A percentile compares a stretch with the other conserved stretches of the same genome.
phyloP scores from a whole-genome alignment of 75 land plant genomes.

The Pinus albicaulis region DNA sequence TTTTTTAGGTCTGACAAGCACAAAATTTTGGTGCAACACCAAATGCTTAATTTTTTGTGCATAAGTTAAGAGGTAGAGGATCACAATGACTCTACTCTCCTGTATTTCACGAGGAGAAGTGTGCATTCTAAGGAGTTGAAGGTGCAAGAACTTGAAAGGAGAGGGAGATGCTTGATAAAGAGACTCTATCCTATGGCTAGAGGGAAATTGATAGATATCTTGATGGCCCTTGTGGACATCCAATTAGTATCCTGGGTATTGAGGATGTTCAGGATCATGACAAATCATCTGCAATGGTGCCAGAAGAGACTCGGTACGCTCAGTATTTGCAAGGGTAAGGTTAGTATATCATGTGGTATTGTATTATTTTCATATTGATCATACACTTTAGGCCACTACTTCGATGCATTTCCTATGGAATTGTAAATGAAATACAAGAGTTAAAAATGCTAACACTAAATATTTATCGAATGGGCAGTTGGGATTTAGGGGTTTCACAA shows the following conservation, averaged over 20 bases:
- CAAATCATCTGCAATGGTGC: too few species aligned
- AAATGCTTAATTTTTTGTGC: slow-evolving; percentile 2
- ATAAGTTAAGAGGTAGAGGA: background rate
- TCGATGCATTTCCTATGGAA: background rate
- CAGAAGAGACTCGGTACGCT: too few species aligned
- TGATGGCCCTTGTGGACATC: slow-evolving; percentile 49
- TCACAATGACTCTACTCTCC: background rate
- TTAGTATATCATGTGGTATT: too few species aligned
- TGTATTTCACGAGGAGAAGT: background rate
- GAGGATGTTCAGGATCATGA: slow-evolving; percentile 37
- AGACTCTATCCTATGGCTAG: slow-evolving; percentile 28
- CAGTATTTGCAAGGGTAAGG: too few species aligned
- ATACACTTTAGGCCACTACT: background rate
- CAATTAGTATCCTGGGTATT: slow-evolving; percentile 44
- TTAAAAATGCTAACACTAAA: too few species aligned
- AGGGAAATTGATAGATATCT: slow-evolving; percentile 13
- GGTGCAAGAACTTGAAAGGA: slow-evolving; percentile 41
- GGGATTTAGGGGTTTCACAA: too few species aligned
- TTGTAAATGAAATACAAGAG: too few species aligned
- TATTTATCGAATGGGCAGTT: too few species aligned
- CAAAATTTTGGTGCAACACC: too few species aligned
- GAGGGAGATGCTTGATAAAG: slow-evolving; percentile 42
- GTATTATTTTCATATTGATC: slow-evolving; percentile 45
- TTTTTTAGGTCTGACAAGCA: slow-evolving; percentile 46
- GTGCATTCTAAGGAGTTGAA: slow-evolving; percentile 33